Conservation (phyloP, 2,329 filamentous ascomycete species). For the Epichloe festucae region DNA sequence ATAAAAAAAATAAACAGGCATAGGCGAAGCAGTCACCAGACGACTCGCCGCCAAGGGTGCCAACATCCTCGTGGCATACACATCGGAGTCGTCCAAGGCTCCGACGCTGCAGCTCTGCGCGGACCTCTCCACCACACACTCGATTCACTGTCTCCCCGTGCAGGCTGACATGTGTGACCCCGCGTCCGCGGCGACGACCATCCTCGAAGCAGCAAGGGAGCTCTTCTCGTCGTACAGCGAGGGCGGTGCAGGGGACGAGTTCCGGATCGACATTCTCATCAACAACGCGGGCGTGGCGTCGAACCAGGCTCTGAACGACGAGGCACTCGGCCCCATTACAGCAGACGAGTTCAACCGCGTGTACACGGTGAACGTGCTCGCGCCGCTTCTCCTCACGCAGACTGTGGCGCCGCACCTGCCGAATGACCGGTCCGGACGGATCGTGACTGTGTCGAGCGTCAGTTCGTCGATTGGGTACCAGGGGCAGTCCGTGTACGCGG, state of each 20-base stretch:
- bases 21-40: slow-evolving; percentile 44
- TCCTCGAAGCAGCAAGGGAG: slow-evolving; percentile 16
- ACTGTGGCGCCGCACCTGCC: slow-evolving; percentile 57
- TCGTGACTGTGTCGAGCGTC: slow-evolving; percentile 44
- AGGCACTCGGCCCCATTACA: slow-evolving; percentile 37
- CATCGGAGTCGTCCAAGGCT: slow-evolving; percentile 38
- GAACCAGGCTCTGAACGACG: slow-evolving; percentile 51
- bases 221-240: slow-evolving; percentile 15
- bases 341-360: slow-evolving; percentile 54
- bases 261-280: slow-evolving; percentile 62
- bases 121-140: slow-evolving; percentile 32
- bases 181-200: slow-evolving; percentile 13
- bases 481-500: slow-evolving; percentile 43
- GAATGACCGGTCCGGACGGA: slow-evolving; percentile 48
- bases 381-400: slow-evolving; percentile 66
- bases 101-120: slow-evolving; percentile 33
- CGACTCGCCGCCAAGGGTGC: slow-evolving; percentile 48
- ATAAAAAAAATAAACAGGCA: slow-evolving; percentile 15
- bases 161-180: slow-evolving; percentile 19
- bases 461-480: slow-evolving; percentile 40
- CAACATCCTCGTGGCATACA: slow-evolving; percentile 47
- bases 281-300: slow-evolving; percentile 69
- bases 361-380: slow-evolving; percentile 72
- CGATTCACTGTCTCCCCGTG: slow-evolving; percentile 15
- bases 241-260: slow-evolving; percentile 3